phyloP scores from a whole-genome alignment of 2,329 filamentous ascomycete genomes.

The Pseudofabraea citricarpa region DNA sequence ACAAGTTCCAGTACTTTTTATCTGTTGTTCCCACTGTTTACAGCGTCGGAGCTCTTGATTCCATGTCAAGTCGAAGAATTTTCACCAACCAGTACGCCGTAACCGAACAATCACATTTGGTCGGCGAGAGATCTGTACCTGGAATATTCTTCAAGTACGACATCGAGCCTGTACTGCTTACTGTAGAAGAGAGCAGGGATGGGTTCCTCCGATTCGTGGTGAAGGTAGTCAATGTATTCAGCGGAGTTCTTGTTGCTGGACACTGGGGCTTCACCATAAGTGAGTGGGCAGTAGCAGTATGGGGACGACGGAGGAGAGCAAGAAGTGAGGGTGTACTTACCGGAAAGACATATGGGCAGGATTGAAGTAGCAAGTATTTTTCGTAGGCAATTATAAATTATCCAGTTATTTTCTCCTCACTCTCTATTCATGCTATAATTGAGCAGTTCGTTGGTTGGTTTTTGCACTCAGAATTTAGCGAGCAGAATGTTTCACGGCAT shows the following conservation, averaged over 20 bases:
- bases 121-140: conserved; percentile 69
- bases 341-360: conserved; percentile 24
- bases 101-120: conserved; percentile 73
- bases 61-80: conserved; percentile 51
- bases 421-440: too few relatives aligned
- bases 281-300: conserved; percentile 63
- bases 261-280: conserved; percentile 87
- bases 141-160: conserved; percentile 99
- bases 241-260: conserved; percentile 85
- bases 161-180: conserved; percentile 89
- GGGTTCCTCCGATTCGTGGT: conserved; percentile 71
- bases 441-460: too few relatives aligned
- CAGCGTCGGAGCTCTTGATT: conserved; percentile 49
- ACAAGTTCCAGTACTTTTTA: conserved; percentile 97
- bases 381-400: too few relatives aligned
- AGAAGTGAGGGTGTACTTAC: conserved; percentile 30
- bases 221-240: conserved; percentile 84
- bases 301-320: conserved; percentile 33
- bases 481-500: too few relatives aligned
- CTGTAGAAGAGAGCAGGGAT: conserved; percentile 76
- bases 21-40: conserved; percentile 94
- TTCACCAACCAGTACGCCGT: conserved; percentile 98
- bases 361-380: too few relatives aligned
- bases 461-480: too few relatives aligned
- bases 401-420: too few relatives aligned